Evolutionary conservation across 306 rosid species (phyloP), one percentile per base, ranked within the genome.

Genomic region (Prunus kanzakura): DNA sequence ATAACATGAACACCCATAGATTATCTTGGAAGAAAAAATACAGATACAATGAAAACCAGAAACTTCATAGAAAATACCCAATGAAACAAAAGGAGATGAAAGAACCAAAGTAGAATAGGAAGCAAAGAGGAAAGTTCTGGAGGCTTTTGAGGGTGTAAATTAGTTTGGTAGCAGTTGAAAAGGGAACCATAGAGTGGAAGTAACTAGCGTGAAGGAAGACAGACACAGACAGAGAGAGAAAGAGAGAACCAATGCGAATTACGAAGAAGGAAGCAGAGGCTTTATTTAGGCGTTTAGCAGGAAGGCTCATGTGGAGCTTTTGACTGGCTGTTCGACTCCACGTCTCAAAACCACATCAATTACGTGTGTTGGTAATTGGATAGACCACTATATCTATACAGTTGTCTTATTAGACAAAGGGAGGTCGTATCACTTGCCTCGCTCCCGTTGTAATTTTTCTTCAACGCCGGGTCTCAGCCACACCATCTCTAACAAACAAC

Each of bases 121-220:
- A 50, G 25, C 16, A 66, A 27, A 61, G 69, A 22, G 18, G 15
- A 35, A 52, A 16, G 11, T 32, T 77, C 29, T 15, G 49, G 62
- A 41, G 47, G 12, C 51, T n/a, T 13, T 50, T 29, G 1, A 25
- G n/a, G 45, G 57, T 13, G 30, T 13, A 25, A 38, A 19, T 75
- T n/a, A 13, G 19, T 14, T 11, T 54, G 58, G 58, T 20, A 4
- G 8, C 20, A 19, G 30, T 41, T 8, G 2, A 11, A 69, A 50
- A 63, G 32, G 71, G 51, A 62, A 35, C 72, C 83, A 81, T 80
- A 52, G 2, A 64, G 67, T 50, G 55, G 30, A 79, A 66, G 75
- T 15, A 66, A 81, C 82, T 69, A 76, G 76, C 64, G 61, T 23
- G 57, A 47, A 74, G 58, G 64, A 12, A 55, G 27, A 13, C 54